These are phyloP conservation scores for Apiospora marii DNA, from an alignment of 2,329 filamentous ascomycete genomes.

Conservation along the genomic window DNA sequence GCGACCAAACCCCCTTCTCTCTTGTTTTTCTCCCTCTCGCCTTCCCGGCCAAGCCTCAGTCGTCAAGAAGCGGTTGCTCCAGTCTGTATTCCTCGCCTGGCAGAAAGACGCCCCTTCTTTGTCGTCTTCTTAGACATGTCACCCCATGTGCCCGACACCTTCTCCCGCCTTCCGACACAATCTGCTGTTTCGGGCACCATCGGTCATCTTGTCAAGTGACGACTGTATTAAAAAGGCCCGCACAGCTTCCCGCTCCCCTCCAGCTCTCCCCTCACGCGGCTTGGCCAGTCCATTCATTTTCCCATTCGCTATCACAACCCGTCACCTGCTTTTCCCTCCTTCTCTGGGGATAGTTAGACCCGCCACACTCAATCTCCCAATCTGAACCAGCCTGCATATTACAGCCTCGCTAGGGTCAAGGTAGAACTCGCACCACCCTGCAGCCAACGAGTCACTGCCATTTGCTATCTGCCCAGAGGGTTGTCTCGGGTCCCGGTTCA, in stretches of 20 bases:
- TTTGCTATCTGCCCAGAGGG: conserved; percentile 11
- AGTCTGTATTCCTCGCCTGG: background rate
- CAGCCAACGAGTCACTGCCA: conserved; percentile 3
- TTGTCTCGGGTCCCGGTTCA: conserved; percentile 23
- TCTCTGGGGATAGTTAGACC: background rate
- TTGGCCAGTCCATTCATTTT: background rate
- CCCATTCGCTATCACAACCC: background rate
- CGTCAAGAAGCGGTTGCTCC: background rate
- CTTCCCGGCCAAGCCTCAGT: conserved; percentile 12
- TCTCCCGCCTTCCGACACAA: conserved; percentile 9
- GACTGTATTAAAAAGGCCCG: background rate
- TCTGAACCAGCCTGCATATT: conserved; percentile 5
- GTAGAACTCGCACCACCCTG: conserved; percentile 12
- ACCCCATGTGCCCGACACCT: conserved; percentile 14
- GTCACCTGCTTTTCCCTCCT: background rate
- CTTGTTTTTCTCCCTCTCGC: background rate
- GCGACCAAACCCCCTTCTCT: background rate
- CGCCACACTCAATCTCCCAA: background rate
- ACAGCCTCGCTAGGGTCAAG: background rate
- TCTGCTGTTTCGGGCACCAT: background rate
- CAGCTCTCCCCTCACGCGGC: background rate
- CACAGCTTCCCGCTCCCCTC: background rate
- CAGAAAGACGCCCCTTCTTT: background rate
- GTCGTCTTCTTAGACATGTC: conserved; percentile 20
- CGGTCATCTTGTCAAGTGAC: background rate